These are phyloP conservation scores for Magnusiomyces tetraspermus DNA, from an alignment of 1,139 yeast species.

Conservation along the genomic window DNA sequence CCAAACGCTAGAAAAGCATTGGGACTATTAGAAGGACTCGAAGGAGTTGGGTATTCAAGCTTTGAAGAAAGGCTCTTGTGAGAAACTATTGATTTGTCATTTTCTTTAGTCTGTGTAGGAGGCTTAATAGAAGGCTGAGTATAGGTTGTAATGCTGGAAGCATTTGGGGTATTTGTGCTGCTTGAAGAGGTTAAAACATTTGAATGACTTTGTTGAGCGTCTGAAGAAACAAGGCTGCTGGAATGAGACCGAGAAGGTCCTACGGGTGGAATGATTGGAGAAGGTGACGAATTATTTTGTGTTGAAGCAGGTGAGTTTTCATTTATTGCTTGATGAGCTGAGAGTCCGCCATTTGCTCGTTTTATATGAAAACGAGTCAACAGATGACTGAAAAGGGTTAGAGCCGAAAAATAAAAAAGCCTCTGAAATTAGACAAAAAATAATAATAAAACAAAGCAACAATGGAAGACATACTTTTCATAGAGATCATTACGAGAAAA, in stretches of 20 bases:
- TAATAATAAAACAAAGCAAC: neutral
- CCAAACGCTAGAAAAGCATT: neutral
- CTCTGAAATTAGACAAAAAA: neutral
- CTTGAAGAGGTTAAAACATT: too few species aligned
- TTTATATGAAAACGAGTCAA: conserved; percentile 14
- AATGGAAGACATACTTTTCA: conserved; percentile 10
- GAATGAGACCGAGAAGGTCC: neutral
- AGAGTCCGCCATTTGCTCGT: conserved; percentile 3
- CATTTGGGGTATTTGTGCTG: too few species aligned
- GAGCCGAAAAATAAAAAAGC: neutral
- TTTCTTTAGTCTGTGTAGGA: too few species aligned
- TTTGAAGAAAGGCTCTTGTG: neutral
- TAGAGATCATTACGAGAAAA: conserved; percentile 14
- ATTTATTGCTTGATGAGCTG: neutral
- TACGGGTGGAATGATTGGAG: neutral
- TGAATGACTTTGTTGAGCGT: too few species aligned
- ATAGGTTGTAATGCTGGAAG: too few species aligned
- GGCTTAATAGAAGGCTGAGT: too few species aligned
- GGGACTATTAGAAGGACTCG: neutral
- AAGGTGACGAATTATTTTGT: neutral
- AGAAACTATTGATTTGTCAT: too few species aligned
- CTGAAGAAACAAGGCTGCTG: neutral
- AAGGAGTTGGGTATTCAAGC: neutral
- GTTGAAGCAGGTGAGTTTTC: neutral
- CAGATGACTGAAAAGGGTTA: conserved; percentile 7